These are phyloP conservation scores for Debaryomyces prosopidis DNA, from an alignment of 805 yeast genomes.

Conservation along the genomic window DNA sequence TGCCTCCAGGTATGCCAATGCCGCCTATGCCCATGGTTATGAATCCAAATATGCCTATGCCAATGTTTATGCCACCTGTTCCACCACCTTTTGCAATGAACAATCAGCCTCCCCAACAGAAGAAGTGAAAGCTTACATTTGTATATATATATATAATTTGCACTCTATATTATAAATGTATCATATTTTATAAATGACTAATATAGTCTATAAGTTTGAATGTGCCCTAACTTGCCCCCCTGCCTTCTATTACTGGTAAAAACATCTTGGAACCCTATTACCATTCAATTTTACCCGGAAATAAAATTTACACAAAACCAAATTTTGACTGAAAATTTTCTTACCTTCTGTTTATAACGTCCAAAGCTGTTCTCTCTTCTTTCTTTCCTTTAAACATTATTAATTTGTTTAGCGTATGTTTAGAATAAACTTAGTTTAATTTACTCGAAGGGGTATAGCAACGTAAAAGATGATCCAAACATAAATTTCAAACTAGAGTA, in stretches of 20 bases:
- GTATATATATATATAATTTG: background rate
- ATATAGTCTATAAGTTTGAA: too few relatives aligned
- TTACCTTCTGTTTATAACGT: background rate
- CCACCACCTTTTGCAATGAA: constrained; percentile 5
- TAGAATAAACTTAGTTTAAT: background rate
- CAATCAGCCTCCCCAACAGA: constrained; percentile 3
- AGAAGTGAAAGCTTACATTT: background rate
- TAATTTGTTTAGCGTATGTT: background rate
- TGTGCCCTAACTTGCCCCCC: too few relatives aligned
- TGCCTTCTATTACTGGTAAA: too few relatives aligned
- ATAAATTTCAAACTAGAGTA: constrained; percentile 45
- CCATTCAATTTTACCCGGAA: background rate
- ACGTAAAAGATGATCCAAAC: constrained; percentile 24
- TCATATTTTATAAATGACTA: too few relatives aligned
- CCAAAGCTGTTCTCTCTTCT: too few relatives aligned
- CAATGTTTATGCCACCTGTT: constrained; percentile 23
- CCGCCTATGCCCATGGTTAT: constrained; percentile 19
- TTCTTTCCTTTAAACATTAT: too few relatives aligned
- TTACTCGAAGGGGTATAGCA: background rate
- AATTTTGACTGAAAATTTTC: background rate
- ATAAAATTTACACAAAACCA: background rate
- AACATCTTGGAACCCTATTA: background rate
- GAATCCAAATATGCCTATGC: constrained; percentile 7
- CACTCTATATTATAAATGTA: background rate
- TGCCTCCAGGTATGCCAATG: constrained; percentile 22